phyloP scores from a whole-genome alignment of 2,329 filamentous ascomycete genomes.

The Fusarium annulatum region DNA sequence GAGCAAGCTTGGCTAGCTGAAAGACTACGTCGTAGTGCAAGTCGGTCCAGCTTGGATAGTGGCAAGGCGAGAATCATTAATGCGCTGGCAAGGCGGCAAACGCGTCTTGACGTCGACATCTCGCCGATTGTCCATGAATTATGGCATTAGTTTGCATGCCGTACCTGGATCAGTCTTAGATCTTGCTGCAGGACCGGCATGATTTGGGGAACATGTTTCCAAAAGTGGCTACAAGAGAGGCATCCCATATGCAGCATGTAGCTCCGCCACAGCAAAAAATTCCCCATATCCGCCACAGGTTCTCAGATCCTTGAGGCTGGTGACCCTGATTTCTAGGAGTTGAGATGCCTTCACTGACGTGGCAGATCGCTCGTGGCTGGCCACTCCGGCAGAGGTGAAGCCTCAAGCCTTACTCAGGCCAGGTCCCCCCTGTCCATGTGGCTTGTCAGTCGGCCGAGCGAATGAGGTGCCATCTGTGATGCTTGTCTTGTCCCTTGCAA shows the following conservation, averaged over 20 bases:
- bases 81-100: conserved; percentile 44
- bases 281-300: conserved; percentile 35
- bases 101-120: conserved; percentile 36
- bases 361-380: conserved; percentile 53
- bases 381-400: conserved; percentile 39
- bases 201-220: conserved; percentile 32
- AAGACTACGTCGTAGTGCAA: conserved; percentile 8
- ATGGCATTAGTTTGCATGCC: conserved; percentile 4
- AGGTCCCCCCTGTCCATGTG: conserved; percentile 34
- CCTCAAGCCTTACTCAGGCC: conserved; percentile 29
- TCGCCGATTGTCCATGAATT: not conserved
- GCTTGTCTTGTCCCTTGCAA: conserved; percentile 38
- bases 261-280: conserved; percentile 53
- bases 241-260: conserved; percentile 37
- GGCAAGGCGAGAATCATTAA: conserved; percentile 29
- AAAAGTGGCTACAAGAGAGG: conserved; percentile 42
- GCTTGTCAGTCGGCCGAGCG: conserved; percentile 36
- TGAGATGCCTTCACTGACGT: conserved; percentile 51
- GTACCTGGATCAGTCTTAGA: conserved; percentile 38
- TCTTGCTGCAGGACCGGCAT: conserved; percentile 34
- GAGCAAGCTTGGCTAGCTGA: conserved; percentile 38
- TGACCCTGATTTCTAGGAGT: conserved; percentile 26
- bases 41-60: conserved; percentile 34
- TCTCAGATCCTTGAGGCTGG: conserved; percentile 52
- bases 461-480: conserved; percentile 25